Base-by-base conservation (phyloP, 2,329 filamentous ascomycete species). In the Corinectria fuckeliana region DNA sequence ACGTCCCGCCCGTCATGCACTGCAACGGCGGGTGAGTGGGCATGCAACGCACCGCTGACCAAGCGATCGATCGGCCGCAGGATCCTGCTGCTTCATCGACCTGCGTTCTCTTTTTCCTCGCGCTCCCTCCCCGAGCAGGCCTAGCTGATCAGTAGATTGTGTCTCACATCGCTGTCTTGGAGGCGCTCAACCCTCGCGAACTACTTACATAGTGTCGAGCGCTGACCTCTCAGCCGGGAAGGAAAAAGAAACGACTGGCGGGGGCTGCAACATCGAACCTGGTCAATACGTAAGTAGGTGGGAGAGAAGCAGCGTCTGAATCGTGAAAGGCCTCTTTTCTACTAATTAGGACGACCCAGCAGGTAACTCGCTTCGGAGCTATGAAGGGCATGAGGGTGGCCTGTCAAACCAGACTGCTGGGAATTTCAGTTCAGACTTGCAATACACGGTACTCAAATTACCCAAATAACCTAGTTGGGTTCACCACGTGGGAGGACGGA, bases 161-260 rank as follows among this genome's bases (percentile, higher is more conserved):
- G 30, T 51, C 20, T 45, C 48, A 57, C 25, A 5, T 30, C 13
- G 41, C 18, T 51, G 36, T 30, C 41, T 32, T 51, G 16, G 41
- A 23, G 41, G 25, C 30, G 21, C 28, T 25, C 48, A 51, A 39
- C 48, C 30, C 39, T 38, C 47, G 30, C 41, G 11, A 30, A 20
- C 30, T 42, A 23, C 25, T 48, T n/a, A n/a, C n/a, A n/a, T n/a
- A 51, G 54, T 45, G 47, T 36, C 36, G 5, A 39, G 26, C 48
- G 32, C 26, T 21, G 30, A 51, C 39, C 48, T 47, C 9, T 18
- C 28, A 57, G 41, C 18, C 23, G 55, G 54, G 48, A 57, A 47
- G 48, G 25, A 47, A 49, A 55, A 57, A 51, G 41, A 51, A 51
- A 57, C 20, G 14, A 57, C 14, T 18, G 23, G 42, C 18, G 52